A percentile compares a stretch with the other conserved stretches of the same genome.
Conservation (phyloP, 2,329 filamentous ascomycete genomes). For the Myriangium duriaei region DNA sequence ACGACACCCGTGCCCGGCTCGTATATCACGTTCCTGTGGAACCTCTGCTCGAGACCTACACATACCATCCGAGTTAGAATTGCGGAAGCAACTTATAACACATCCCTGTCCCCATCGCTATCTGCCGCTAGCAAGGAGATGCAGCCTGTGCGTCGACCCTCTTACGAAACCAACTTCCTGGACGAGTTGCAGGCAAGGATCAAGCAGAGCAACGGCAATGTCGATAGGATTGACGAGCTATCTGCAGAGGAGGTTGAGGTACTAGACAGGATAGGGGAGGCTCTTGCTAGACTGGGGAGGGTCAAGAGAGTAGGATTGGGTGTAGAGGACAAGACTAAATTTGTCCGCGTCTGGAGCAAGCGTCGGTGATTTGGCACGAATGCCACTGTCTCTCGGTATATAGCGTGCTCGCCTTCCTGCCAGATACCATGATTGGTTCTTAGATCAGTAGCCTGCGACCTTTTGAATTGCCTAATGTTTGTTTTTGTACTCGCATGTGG, state of each 20-base stretch:
- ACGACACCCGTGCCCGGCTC: slow-evolving; percentile 76
- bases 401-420: too few species aligned
- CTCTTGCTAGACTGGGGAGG: slow-evolving; percentile 72
- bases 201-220: slow-evolving; percentile 17
- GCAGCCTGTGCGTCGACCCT: slow-evolving; percentile 15
- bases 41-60: slow-evolving; percentile 67
- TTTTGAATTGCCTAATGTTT: too few species aligned
- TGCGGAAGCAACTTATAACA: slow-evolving; percentile 53
- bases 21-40: slow-evolving; percentile 69
- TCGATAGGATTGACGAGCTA: slow-evolving; percentile 19
- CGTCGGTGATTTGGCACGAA: slow-evolving; percentile 8
- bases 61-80: slow-evolving; percentile 87
- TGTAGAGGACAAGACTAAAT: slow-evolving; percentile 68
- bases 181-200: slow-evolving; percentile 29
- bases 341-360: slow-evolving; percentile 56
- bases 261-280: slow-evolving; percentile 69
- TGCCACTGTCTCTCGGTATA: too few species aligned
- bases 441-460: too few species aligned
- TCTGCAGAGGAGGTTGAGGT: slow-evolving; percentile 52
- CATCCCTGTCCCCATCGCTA: slow-evolving; percentile 14
- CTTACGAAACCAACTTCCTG: slow-evolving; percentile 34
- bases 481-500: too few species aligned
- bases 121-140: slow-evolving; percentile 16
- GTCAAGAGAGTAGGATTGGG: slow-evolving; percentile 83
- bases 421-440: too few species aligned